Base-by-base conservation (phyloP, 2,329 filamentous ascomycete genomes). In the Fusarium tjaetaba region DNA sequence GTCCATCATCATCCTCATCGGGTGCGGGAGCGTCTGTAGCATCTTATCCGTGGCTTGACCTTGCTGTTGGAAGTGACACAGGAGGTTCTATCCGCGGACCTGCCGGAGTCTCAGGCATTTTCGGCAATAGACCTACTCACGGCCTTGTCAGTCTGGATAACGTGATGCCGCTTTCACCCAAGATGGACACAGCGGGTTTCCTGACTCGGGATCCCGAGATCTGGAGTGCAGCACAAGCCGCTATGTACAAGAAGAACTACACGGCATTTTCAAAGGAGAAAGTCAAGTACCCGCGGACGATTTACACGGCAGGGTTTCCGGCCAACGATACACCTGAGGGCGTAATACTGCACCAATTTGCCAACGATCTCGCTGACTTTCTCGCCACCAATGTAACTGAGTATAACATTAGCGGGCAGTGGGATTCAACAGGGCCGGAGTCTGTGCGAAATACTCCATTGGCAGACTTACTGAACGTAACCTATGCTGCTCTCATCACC, bases 31-130 rank as follows among this genome's bases (percentile, higher is more conserved):
- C 82, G 0, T 81, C 82, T 1, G 67, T 85, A 5, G 82, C 80
- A 1, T 79, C 81, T 1, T 86, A 86, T 28, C 80, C 81, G 5
- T 86, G 85, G 85, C 76, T 86, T 0, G 85, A 86, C 10, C 43
- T 59, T 32, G 48, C 60, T 7, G 43, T 74, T 70, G 74, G 65
- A 1, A 72, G 62, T 15, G 75, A 75, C 20, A 70, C 73, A 0
- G 73, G 73, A 5, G 73, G 73, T 0, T 70, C 83, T 80, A 85
- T 87, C 62, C 81, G 86, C 16, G 81, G 84, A 1, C 86, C 86
- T 0, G 83, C 85, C 4, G 80, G 79, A 0, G 78, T 81, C 1
- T 80, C 84, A 22, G 86, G 86, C 1, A 65, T 85, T 0, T 87
- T 84, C 46, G 86, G 85, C 1, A 85, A 86, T 70, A 79, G 86